Base-by-base conservation (phyloP, 2,329 filamentous ascomycete species). In the Bretziella fagacearum region DNA sequence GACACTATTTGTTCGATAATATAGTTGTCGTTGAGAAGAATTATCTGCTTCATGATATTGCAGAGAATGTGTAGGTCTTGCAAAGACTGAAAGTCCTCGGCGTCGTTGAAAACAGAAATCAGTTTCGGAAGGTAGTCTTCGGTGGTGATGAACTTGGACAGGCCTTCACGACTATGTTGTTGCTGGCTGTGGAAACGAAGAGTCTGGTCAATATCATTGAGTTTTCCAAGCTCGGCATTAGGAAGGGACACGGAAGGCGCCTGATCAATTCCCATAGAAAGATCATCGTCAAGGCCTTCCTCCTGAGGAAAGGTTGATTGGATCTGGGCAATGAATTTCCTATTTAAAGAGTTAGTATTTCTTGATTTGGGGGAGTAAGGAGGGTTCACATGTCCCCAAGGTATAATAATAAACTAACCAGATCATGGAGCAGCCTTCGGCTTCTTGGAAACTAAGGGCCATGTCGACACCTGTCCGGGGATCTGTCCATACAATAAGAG, bases 401-500 rank as follows among this genome's bases (percentile, higher is more conserved):
- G 8, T 5, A 30, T 26, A 41, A n/a, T n/a, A n/a, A n/a, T n/a
- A n/a, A n/a, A n/a, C n/a, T n/a, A n/a, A 93, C 91, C 91, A 98
- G 62, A 98, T 94, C 53, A 79, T 71, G 17, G 83, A 77, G 63
- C 91, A 98, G 39, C 89, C 91, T 55, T 96, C 91, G 2, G 87
- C 81, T 65, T 98, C 91, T 62, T 98, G 91, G 58, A 98, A 98
- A 60, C 87, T 95, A 53, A 98, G 73, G 36, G 91, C 91, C 91
- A 98, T 96, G 60, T 98, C 91, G 48, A 87, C 78, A 50, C 82
- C 82, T 65, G 79, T 91, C 51, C 60, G 64, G 3, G 78, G 75
- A 60, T 96, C 91, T 32, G 89, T 95, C 91, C 91, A 98, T 52
- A 98, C 87, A 52, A 98, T 96, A 52, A 98, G 74, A 3, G 91